Conservation (phyloP, 2,329 filamentous ascomycete genomes). For the Mollisia scopiformis region DNA sequence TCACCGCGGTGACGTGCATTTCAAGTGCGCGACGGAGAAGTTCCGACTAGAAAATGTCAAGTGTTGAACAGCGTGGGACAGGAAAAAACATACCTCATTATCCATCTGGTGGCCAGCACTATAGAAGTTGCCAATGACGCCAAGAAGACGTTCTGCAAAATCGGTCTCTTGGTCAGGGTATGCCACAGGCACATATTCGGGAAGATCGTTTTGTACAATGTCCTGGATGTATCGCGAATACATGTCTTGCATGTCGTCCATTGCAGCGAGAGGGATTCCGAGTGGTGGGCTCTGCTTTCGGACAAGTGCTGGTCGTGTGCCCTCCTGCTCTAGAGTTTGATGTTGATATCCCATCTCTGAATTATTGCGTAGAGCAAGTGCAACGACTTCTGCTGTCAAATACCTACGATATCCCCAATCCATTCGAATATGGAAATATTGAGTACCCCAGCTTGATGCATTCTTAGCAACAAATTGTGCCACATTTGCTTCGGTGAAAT, state of each 20-base stretch:
- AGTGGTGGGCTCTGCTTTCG: slow-evolving; percentile 33
- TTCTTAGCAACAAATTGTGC: slow-evolving; percentile 33
- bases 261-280: slow-evolving; percentile 30
- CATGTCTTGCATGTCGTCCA: slow-evolving; percentile 33
- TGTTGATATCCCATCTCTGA: slow-evolving; percentile 30
- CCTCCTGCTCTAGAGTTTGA: slow-evolving; percentile 22
- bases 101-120: slow-evolving; percentile 21
- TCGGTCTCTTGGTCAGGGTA: slow-evolving; percentile 31
- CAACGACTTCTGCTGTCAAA: slow-evolving; percentile 31
- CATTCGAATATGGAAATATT: slow-evolving; percentile 28
- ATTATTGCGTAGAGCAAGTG: slow-evolving; percentile 26
- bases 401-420: slow-evolving; percentile 32
- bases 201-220: slow-evolving; percentile 30
- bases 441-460: slow-evolving; percentile 31
- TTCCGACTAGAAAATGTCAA: slow-evolving; percentile 27
- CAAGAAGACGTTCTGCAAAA: slow-evolving; percentile 30
- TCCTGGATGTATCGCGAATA: slow-evolving; percentile 32
- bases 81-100: slow-evolving; percentile 25
- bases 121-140: slow-evolving; percentile 29
- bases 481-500: slow-evolving; percentile 33
- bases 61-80: neutral
- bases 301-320: slow-evolving; percentile 19
- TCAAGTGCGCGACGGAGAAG: slow-evolving; percentile 34
- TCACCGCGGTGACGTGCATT: slow-evolving; percentile 33
- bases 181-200: slow-evolving; percentile 25